Evolutionary conservation across 2,329 filamentous ascomycete genomes (phyloP).

Genomic region (Teratosphaeria destructans): DNA sequence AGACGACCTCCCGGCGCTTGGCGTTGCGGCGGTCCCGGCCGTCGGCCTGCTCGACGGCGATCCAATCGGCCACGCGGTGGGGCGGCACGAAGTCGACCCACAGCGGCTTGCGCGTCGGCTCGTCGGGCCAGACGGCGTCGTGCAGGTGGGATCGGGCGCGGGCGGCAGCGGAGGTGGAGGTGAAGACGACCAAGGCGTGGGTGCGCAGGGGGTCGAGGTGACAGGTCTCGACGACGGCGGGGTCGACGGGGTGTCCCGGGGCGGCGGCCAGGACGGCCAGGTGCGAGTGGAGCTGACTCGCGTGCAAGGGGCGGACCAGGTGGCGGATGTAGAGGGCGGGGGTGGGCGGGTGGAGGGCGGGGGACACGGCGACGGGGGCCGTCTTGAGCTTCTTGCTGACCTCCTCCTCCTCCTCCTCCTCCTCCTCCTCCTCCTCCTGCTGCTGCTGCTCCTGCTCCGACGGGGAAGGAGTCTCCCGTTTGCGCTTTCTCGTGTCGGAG

Average conservation of each 20-base stretch:
- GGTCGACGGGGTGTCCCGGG: conserved; percentile 27
- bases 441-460: conserved; percentile 1
- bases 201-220: conserved; percentile 79
- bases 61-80: conserved; percentile 61
- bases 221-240: conserved; percentile 49
- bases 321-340: conserved; percentile 78
- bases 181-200: conserved; percentile 73
- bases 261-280: conserved; percentile 58
- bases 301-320: conserved; percentile 76
- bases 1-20: conserved; percentile 63
- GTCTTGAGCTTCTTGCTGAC: conserved; percentile 34
- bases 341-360: conserved; percentile 37
- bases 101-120: conserved; percentile 70
- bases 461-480: conserved; percentile 21
- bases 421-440: not conserved
- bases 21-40: conserved; percentile 30
- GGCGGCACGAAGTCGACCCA: conserved; percentile 86
- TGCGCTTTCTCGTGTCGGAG: conserved; percentile 20
- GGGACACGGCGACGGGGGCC: conserved; percentile 1
- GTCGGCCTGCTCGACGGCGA: conserved; percentile 52
- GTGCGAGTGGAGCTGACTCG: conserved; percentile 55
- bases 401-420: conserved; percentile 22
- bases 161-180: conserved; percentile 57
- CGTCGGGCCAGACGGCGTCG: conserved; percentile 72
- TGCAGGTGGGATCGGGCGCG: conserved; percentile 70